Evolutionary conservation across 805 yeast species (phyloP).

Genomic region (Kazachstania bromeliacearum): DNA sequence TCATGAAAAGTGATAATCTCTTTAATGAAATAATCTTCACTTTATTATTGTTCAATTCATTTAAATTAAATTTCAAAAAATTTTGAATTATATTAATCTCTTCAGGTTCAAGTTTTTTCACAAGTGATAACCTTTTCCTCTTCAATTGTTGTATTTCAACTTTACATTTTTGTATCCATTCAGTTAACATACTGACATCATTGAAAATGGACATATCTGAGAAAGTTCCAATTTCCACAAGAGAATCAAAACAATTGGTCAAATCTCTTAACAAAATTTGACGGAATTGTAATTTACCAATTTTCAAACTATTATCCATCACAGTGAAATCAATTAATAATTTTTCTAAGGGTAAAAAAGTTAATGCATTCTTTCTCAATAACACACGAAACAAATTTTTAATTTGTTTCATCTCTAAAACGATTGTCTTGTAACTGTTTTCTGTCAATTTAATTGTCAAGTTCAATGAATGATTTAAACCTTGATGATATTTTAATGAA

Average conservation of each 20-base stretch:
- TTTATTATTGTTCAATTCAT: constrained; percentile 14
- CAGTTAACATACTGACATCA: constrained; percentile 8
- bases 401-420: constrained; percentile 11
- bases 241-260: constrained; percentile 11
- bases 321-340: constrained; percentile 4
- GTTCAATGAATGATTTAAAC: constrained; percentile 8
- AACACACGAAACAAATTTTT: constrained; percentile 14
- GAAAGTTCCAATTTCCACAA: constrained; percentile 7
- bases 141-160: not conserved
- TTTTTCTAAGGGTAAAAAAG: constrained; percentile 19
- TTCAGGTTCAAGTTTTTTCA: constrained; percentile 18
- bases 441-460: not conserved
- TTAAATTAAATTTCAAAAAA: constrained; percentile 18
- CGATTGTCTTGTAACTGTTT: not conserved
- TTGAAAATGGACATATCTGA: constrained; percentile 3
- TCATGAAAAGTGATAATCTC: constrained; percentile 15
- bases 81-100: constrained; percentile 20
- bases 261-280: constrained; percentile 2
- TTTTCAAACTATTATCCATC: not conserved
- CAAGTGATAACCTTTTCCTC: too few relatives aligned
- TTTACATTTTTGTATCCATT: constrained; percentile 13
- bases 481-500: constrained; percentile 14
- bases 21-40: constrained; percentile 9
- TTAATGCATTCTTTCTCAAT: constrained; percentile 9
- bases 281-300: constrained; percentile 3